A percentile compares a stretch with the other conserved stretches of the same genome.
Evolutionary conservation across 805 yeast species (phyloP).

Genomic region (Wickerhamiella brachini): DNA sequence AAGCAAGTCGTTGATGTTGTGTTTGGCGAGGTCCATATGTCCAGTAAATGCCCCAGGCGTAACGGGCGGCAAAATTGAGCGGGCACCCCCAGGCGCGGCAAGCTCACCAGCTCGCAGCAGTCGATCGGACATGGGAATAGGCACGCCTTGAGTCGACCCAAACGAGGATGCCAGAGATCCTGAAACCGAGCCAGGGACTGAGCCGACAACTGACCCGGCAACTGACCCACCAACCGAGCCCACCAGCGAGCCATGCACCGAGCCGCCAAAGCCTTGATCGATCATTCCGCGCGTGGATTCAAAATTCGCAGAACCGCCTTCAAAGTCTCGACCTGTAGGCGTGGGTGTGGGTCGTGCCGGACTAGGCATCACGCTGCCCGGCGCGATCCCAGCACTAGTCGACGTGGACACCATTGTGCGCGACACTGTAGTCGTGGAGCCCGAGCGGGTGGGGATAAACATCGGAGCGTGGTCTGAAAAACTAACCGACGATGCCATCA

Average conservation of each 20-base stretch:
- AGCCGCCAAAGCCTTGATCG: neutral
- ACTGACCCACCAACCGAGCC: conserved; percentile 5
- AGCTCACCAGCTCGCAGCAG: conserved; percentile 8
- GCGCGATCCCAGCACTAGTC: neutral
- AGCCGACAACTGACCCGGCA: conserved; percentile 5
- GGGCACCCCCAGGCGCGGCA: conserved; percentile 4
- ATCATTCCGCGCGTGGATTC: neutral
- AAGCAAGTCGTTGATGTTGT: conserved; percentile 67
- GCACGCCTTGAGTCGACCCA: neutral
- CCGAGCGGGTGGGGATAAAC: conserved; percentile 4
- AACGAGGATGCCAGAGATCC: neutral
- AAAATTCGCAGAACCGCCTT: neutral
- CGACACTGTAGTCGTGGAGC: conserved; percentile 4
- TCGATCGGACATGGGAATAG: conserved; percentile 11
- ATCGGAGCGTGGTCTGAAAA: conserved; percentile 17
- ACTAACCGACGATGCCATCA: conserved; percentile 12
- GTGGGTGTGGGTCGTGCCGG: neutral
- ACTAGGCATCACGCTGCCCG: neutral
- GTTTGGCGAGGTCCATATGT: conserved; percentile 51
- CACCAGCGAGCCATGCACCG: conserved; percentile 6
- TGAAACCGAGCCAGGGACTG: conserved; percentile 4
- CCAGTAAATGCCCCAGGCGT: neutral
- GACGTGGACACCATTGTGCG: conserved; percentile 3
- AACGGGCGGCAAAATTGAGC: conserved; percentile 1
- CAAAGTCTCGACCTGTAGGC: neutral